phyloP scores from a whole-genome alignment of 164 flowering plant species.

The Stephania cephalantha region DNA sequence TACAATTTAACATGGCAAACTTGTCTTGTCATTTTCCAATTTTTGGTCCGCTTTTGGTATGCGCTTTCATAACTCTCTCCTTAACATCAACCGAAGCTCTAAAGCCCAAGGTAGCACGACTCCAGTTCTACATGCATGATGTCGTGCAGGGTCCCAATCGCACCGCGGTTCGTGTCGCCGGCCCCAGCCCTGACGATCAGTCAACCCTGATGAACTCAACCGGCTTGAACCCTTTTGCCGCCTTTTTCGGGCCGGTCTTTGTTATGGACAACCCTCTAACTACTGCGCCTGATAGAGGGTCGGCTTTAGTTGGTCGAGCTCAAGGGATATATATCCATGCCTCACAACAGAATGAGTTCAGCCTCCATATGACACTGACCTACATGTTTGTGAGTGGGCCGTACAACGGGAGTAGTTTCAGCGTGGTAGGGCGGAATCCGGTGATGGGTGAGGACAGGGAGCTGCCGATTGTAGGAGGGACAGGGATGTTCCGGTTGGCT shows the following conservation, averaged over 20 bases:
- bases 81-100: slow-evolving; percentile 11
- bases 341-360: slow-evolving; percentile 20
- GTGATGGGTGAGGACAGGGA: slow-evolving; percentile 27
- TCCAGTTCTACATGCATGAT: slow-evolving; percentile 37
- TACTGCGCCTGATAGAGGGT: slow-evolving; percentile 16
- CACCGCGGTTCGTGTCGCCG: slow-evolving; percentile 28
- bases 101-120: slow-evolving; percentile 12
- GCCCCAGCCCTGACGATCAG: not conserved
- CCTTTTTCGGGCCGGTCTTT: slow-evolving; percentile 22
- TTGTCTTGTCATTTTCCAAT: too few species aligned
- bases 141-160: slow-evolving; percentile 22
- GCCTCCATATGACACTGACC: slow-evolving; percentile 27
- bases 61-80: slow-evolving; percentile 9
- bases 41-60: too few species aligned
- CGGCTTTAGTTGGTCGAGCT: slow-evolving; percentile 28
- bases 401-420: slow-evolving; percentile 35
- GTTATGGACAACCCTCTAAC: slow-evolving; percentile 34
- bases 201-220: slow-evolving; percentile 12
- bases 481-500: slow-evolving; percentile 34
- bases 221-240: slow-evolving; percentile 9
- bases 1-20: too few species aligned
- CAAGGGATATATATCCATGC: slow-evolving; percentile 33
- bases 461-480: slow-evolving; percentile 45
- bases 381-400: slow-evolving; percentile 17
- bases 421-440: slow-evolving; percentile 36